phyloP scores from a whole-genome alignment of 2,329 filamentous ascomycete genomes.

The Stylonectria norvegica region DNA sequence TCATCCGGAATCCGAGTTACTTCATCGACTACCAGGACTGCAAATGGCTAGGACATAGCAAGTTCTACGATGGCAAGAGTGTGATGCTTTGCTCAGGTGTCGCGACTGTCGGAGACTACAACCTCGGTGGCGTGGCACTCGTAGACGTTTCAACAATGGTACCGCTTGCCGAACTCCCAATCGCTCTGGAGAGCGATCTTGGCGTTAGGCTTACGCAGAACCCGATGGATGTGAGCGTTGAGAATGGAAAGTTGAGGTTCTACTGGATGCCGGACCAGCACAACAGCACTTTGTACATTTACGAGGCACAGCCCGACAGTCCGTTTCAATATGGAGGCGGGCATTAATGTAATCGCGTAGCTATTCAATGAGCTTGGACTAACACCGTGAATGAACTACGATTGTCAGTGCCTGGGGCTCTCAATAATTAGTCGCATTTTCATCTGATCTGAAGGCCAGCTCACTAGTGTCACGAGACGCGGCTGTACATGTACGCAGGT shows the following conservation, averaged over 20 bases:
- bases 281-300: slow-evolving; percentile 45
- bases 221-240: slow-evolving; percentile 44
- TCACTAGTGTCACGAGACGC: too few relatives aligned
- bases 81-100: slow-evolving; percentile 49
- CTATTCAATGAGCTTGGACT: too few relatives aligned
- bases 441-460: too few relatives aligned
- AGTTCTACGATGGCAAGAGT: slow-evolving; percentile 32
- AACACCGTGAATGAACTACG: too few relatives aligned
- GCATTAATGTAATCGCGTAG: too few relatives aligned
- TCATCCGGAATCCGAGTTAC: slow-evolving; percentile 38
- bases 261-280: slow-evolving; percentile 48
- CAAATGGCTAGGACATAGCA: slow-evolving; percentile 45
- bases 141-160: slow-evolving; percentile 44
- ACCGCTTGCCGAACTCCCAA: slow-evolving; percentile 44
- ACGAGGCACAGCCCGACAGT: slow-evolving; percentile 36
- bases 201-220: slow-evolving; percentile 45
- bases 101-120: slow-evolving; percentile 33
- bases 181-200: slow-evolving; percentile 38
- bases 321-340: slow-evolving; percentile 20
- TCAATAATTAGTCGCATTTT: too few relatives aligned
- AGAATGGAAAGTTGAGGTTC: slow-evolving; percentile 42
- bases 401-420: too few relatives aligned
- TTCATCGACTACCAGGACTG: slow-evolving; percentile 52
- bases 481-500: too few relatives aligned
- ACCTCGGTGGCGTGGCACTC: slow-evolving; percentile 45